phyloP scores from a whole-genome alignment of 305 asterid species.

The Lippia alba region DNA sequence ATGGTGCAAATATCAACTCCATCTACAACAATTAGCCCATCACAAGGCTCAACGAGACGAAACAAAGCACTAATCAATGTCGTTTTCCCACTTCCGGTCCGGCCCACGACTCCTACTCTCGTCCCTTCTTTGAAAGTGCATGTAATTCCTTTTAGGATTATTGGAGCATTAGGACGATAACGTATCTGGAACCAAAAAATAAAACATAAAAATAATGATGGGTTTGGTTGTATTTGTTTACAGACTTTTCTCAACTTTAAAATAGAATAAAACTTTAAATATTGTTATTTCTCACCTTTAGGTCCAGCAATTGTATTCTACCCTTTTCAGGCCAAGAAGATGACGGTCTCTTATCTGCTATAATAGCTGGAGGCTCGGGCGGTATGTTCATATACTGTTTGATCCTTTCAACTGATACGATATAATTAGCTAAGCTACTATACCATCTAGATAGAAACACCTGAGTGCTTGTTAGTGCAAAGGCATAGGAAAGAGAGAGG shows the following conservation, averaged over 20 bases:
- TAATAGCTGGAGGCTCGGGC: constrained; percentile 62
- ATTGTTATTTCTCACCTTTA: constrained; percentile 45
- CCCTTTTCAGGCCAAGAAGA: constrained; percentile 70
- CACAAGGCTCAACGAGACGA: constrained; percentile 76
- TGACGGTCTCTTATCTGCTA: constrained; percentile 63
- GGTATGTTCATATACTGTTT: constrained; percentile 77
- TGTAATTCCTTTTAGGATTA: constrained; percentile 71
- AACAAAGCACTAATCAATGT: constrained; percentile 76
- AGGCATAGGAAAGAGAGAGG: constrained; percentile 75
- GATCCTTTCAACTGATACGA: constrained; percentile 73
- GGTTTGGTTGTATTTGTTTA: no score
- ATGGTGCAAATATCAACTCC: constrained; percentile 69
- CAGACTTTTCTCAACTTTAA: no score
- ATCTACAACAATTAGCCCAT: constrained; percentile 61
- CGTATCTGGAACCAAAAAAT: constrained; percentile 52
- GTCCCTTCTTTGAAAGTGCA: constrained; percentile 73
- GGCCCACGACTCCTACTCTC: constrained; percentile 77
- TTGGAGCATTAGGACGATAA: constrained; percentile 72
- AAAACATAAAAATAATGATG: neutral
- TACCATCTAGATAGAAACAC: constrained; percentile 69
- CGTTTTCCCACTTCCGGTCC: constrained; percentile 91
- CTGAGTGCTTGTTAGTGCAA: constrained; percentile 57
- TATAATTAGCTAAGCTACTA: constrained; percentile 60
- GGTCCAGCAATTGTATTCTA: constrained; percentile 58
- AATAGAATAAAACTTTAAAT: no score